These are phyloP conservation scores for Didymella pomorum DNA, from an alignment of 2,329 filamentous ascomycete genomes.

Conservation along the genomic window DNA sequence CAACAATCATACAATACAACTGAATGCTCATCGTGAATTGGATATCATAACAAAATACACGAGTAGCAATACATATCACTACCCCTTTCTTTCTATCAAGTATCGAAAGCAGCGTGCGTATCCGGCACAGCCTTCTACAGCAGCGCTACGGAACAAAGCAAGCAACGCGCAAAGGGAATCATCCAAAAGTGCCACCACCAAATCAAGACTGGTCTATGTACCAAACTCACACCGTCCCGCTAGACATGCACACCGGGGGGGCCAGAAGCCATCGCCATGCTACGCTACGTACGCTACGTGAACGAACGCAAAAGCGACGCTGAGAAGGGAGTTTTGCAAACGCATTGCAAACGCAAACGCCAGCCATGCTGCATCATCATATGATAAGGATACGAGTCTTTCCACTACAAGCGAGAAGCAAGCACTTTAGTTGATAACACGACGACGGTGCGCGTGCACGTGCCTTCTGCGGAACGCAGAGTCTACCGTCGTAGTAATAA, in stretches of 20 bases:
- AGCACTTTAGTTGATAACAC: slow-evolving; percentile 15
- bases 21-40: slow-evolving; percentile 7
- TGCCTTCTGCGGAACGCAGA: slow-evolving; percentile 38
- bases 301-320: no score
- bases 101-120: slow-evolving; percentile 13
- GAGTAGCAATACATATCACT: slow-evolving; percentile 2
- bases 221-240: slow-evolving; percentile 2
- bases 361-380: slow-evolving; percentile 11
- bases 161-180: slow-evolving; percentile 7
- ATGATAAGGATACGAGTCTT: slow-evolving; percentile 16
- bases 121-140: slow-evolving; percentile 20
- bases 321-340: neutral
- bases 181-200: neutral
- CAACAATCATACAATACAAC: no score
- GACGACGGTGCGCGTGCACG: slow-evolving; percentile 32
- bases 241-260: slow-evolving; percentile 15
- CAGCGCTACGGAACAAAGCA: slow-evolving; percentile 6
- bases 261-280: neutral
- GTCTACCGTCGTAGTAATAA: slow-evolving; percentile 53
- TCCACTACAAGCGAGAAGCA: no score
- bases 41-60: slow-evolving; percentile 19
- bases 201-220: slow-evolving; percentile 9
- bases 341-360: no score
- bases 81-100: slow-evolving; percentile 18
- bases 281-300: no score